Evolutionary conservation across 2,329 filamentous ascomycete species (phyloP), one percentile per base, ranked within the genome.

Genomic region (Calonectria pteridis): DNA sequence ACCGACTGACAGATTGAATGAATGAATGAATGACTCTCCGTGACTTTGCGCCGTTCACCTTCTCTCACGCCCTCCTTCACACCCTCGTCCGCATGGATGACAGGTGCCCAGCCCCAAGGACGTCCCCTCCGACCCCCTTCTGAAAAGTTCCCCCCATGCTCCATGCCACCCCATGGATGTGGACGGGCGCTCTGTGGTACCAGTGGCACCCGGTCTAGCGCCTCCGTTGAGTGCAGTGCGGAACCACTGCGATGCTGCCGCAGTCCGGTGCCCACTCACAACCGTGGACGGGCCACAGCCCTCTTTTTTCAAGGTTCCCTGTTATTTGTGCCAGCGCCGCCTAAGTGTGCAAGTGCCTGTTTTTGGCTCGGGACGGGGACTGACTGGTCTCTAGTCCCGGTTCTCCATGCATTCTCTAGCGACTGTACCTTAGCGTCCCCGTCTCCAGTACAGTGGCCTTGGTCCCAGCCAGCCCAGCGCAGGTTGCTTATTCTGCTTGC

Each of bases 141-240:
- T 55, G 66, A 73, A 69, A 66, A 50, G 55, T 53, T 23, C 59
- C 59, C 59, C 59, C 59, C 59, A 62, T 62, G 33, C 55, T 62
- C 59, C 59, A 64, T 64, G 59, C 37, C 59, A 46, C 29, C 67
- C 67, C 65, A 69, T 69, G 67, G 59, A 55, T 62, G 65, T 69
- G 65, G 65, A 67, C 37, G 67, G 66, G 58, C 65, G 64, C 74
- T 64, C 43, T 71, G 76, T 59, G 67, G 70, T 72, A 73, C 75
- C 70, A 71, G 76, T 79, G 74, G 76, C 75, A 80, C 77, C 77
- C 75, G 70, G 69, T 53, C 73, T 78, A 78, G 77, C 75, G 76
- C 76, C 73, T 72, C 71, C 67, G 71, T 74, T 62, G 71, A 75
- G 68, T 70, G 70, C 67, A 73, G 71, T 75, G 73, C 76, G 72